Percentiles rank a stretch among this genome's conserved stretches.
Evolutionary conservation across 83 land plant genomes (phyloP).

Genomic region (Picea abies): DNA sequence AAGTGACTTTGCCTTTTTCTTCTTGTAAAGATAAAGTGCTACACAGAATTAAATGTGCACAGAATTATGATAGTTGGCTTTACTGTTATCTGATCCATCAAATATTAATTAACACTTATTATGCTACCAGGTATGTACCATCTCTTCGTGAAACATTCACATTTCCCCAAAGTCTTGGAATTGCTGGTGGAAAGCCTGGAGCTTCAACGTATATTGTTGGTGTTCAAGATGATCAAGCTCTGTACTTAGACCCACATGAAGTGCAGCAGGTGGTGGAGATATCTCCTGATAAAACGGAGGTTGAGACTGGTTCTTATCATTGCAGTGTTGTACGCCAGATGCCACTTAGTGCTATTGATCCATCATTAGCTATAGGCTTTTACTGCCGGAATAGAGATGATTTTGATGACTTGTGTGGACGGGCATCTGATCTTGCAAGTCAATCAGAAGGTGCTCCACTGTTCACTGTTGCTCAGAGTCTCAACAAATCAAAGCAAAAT

Average conservation of each 20-base stretch:
- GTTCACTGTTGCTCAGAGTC: slow-evolving; percentile 70
- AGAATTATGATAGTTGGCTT: no score
- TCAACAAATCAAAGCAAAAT: slow-evolving; percentile 21
- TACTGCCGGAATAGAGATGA: slow-evolving; percentile 89
- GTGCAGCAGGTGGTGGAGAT: slow-evolving; percentile 83
- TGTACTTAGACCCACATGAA: slow-evolving; percentile 97
- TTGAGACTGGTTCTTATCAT: slow-evolving; percentile 90
- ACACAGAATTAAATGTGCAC: not conserved
- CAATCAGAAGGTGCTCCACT: slow-evolving; percentile 92
- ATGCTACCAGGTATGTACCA: slow-evolving; percentile 75
- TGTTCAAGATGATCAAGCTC: slow-evolving; percentile 92
- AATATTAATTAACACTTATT: not conserved
- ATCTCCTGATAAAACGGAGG: slow-evolving; percentile 50
- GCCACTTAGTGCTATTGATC: slow-evolving; percentile 79
- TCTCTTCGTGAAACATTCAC: slow-evolving; percentile 74
- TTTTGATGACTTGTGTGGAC: slow-evolving; percentile 80
- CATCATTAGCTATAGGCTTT: slow-evolving; percentile 96
- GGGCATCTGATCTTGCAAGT: slow-evolving; percentile 75
- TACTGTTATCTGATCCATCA: not conserved
- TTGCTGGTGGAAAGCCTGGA: slow-evolving; percentile 95
- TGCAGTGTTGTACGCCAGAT: slow-evolving; percentile 82
- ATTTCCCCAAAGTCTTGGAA: slow-evolving; percentile 97
- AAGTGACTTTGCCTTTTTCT: not conserved
- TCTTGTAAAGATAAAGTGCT: not conserved
- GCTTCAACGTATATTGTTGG: slow-evolving; percentile 95